Evolutionary conservation across 148 eudicot species (phyloP), one percentile per base, ranked within the genome.

Genomic region (Chenopodium suecicum): DNA sequence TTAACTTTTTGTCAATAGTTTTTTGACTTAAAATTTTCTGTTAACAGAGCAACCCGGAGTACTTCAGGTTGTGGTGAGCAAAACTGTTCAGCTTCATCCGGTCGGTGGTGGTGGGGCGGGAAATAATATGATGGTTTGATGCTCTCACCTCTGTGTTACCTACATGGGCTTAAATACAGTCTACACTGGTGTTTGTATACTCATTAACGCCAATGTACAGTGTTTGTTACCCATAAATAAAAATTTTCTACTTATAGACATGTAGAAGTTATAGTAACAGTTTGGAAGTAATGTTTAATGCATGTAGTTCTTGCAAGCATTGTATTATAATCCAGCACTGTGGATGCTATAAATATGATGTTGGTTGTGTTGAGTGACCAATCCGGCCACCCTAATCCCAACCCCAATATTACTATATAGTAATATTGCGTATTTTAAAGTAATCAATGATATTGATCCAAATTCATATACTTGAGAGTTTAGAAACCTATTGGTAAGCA

Each of bases 21-120:
- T 19, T 62, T 14, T 58, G 8, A 10, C 16, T 32, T 80, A 23
- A 5, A 19, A 46, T 46, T 31, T 69, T 56, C 54, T 81, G 76
- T 84, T 37, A 50, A 74, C 83, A 95, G 99, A 89, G 79, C 89
- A 92, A 93, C 93, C 98, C 4, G 99, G 99, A 48, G 94, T 95
- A 46, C 86, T 93, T 78, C 92, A 92, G 86, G 94, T 95, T 6
- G 92, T 91, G 81, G 89, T 86, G 7, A 91, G 92, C 86, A 69
- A 73, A 84, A 87, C 89, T 71, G 76, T 89, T 76, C 89, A 95
- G 85, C 90, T 95, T 70, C 95, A 95, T 68, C 3, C 77, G 3
- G 32, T 14, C 22, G 86, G 93, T 23, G 95, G 97, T 76, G 85
- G 76, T 37, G 86, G 84, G 62, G 37, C 62, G 63, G 76, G 69